A percentile compares a stretch with the other conserved stretches of the same genome.
Evolutionary conservation across 352 stramenopile genomes (phyloP).

Genomic region (Phytophthora hybrid): DNA sequence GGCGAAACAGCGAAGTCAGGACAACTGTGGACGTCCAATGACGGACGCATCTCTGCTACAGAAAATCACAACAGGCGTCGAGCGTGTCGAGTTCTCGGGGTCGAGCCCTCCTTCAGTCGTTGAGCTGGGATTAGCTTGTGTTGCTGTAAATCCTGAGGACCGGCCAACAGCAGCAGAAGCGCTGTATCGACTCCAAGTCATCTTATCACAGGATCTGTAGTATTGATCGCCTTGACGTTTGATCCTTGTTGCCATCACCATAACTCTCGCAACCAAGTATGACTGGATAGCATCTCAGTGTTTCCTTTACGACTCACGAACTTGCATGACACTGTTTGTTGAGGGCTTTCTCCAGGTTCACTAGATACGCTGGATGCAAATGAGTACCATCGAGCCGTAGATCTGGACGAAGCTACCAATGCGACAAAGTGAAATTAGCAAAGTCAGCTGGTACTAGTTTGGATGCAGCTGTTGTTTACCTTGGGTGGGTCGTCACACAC

Average conservation of each 20-base stretch:
- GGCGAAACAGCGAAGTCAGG: constrained; percentile 8
- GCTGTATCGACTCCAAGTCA: constrained; percentile 38
- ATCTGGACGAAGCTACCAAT: constrained; percentile 52
- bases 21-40: constrained; percentile 13
- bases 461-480: constrained; percentile 29
- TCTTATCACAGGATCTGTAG: constrained; percentile 2
- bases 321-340: constrained; percentile 6
- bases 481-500: constrained; percentile 54
- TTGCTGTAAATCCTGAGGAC: constrained; percentile 25
- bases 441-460: neutral
- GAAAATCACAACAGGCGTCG: constrained; percentile 31
- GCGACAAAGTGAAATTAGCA: neutral
- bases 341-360: constrained; percentile 51
- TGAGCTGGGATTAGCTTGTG: constrained; percentile 28
- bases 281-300: neutral
- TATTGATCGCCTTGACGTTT: neutral
- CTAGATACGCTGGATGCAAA: constrained; percentile 79
- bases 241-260: neutral
- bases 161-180: constrained; percentile 36
- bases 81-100: constrained; percentile 32
- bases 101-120: constrained; percentile 10
- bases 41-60: constrained; percentile 38
- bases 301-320: neutral
- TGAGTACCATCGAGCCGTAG: constrained; percentile 89
- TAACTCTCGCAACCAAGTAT: neutral